Percentiles rank a stretch among this genome's conserved stretches.
Evolutionary conservation across 2,329 filamentous ascomycete genomes (phyloP).

Genomic region (Purpureocillium lavendulum): DNA sequence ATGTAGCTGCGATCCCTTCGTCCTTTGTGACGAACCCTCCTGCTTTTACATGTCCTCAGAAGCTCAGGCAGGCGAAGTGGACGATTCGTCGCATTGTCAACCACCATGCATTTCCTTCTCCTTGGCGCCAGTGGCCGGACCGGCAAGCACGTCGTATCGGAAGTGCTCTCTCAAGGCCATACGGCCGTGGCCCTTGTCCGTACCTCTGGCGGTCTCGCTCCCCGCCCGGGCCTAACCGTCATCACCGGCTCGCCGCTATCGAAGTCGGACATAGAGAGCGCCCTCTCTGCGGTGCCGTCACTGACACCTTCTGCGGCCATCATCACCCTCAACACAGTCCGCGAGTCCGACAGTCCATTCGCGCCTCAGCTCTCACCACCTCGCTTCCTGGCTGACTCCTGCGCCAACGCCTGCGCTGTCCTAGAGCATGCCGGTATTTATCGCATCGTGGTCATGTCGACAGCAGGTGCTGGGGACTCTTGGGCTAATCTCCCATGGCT

Average conservation of each 20-base stretch:
- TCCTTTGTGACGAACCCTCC: too few relatives aligned
- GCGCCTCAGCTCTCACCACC: conserved; percentile 27
- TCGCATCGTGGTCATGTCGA: conserved; percentile 29
- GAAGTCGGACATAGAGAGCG: conserved; percentile 20
- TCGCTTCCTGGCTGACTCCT: conserved; percentile 28
- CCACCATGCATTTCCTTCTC: conserved; percentile 29
- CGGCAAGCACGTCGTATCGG: conserved; percentile 29
- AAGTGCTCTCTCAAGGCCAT: conserved; percentile 27
- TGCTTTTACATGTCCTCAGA: too few relatives aligned
- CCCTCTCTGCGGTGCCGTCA: conserved; percentile 12
- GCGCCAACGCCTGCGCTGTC: conserved; percentile 23
- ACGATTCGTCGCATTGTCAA: conserved; percentile 4
- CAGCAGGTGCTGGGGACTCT: conserved; percentile 28
- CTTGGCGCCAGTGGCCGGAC: conserved; percentile 35
- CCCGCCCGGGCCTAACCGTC: conserved; percentile 19
- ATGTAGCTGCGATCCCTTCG: too few relatives aligned
- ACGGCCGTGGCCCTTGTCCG: conserved; percentile 30
- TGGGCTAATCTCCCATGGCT: conserved; percentile 24
- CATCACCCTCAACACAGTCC: conserved; percentile 29
- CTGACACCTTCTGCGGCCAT: conserved; percentile 22
- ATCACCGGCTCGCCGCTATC: conserved; percentile 25
- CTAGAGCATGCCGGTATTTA: conserved; percentile 19
- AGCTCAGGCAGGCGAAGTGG: too few relatives aligned
- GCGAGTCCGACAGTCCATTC: conserved; percentile 31
- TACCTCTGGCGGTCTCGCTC: conserved; percentile 8